Conservation (phyloP, 2,329 filamentous ascomycete species). For the Fusarium fujikuroi region DNA sequence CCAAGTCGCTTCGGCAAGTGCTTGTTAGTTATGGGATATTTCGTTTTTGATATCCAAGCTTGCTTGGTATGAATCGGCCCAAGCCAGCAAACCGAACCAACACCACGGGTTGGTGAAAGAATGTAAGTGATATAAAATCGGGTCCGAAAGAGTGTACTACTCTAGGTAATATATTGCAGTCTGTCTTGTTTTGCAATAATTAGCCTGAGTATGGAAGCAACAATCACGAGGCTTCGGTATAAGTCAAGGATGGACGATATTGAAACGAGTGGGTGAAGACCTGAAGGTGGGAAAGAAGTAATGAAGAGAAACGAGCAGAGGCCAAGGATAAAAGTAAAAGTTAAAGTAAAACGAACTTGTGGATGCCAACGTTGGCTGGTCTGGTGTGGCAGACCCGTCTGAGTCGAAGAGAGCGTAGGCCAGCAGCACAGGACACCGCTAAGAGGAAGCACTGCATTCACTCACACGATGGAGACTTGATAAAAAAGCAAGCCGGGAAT, state of each 20-base stretch:
- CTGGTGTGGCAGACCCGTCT: constrained; percentile 26
- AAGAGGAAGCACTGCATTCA: background rate
- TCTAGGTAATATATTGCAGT: constrained; percentile 10
- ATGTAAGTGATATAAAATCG: constrained; percentile 25
- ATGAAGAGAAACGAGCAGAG: constrained; percentile 27
- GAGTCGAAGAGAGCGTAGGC: constrained; percentile 24
- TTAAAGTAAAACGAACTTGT: constrained; percentile 41
- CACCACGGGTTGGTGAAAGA: constrained; percentile 17
- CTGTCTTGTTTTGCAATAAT: constrained; percentile 29
- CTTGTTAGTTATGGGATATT: constrained; percentile 1
- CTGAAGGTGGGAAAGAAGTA: constrained; percentile 19
- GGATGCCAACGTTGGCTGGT: constrained; percentile 26
- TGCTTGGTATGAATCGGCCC: constrained; percentile 17
- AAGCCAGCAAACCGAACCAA: constrained; percentile 11
- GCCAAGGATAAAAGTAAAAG: constrained; percentile 39
- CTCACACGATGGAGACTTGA: constrained; percentile 9
- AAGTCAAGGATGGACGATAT: constrained; percentile 23
- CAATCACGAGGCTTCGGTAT: constrained; percentile 13
- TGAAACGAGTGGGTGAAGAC: constrained; percentile 34
- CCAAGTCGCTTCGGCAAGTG: background rate
- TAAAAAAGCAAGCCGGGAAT: constrained; percentile 37
- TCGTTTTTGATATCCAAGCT: background rate
- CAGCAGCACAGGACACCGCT: constrained; percentile 21
- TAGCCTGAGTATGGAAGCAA: constrained; percentile 19
- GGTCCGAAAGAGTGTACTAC: constrained; percentile 37